Base-by-base conservation (phyloP, 768 basidiomycete genomes). In the Phylloporus arenicola region DNA sequence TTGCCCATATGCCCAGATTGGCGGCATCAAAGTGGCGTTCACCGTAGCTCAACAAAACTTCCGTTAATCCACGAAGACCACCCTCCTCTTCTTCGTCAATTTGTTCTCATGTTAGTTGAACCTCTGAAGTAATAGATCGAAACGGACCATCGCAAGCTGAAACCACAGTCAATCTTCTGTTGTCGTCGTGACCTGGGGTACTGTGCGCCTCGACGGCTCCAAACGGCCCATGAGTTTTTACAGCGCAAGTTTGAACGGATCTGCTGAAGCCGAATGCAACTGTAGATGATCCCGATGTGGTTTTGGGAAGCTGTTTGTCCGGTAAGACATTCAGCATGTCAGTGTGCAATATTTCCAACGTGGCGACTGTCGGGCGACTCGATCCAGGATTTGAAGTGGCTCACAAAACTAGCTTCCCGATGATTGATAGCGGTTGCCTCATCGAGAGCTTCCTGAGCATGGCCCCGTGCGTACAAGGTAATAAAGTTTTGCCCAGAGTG, bases 101-200 rank as follows among this genome's bases (percentile, higher is more conserved):
- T 84, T 87, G 33, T 13, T 51, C 27, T 25, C 17, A 29, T 5
- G 9, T 62, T 38, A 47, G 54, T 45, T 50, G 5, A 43, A 30
- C 14, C 1, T n/a, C 16, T 60, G 19, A 10, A 43, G 14, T 44
- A 41, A 31, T 25, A 16, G 0, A 16, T 6, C 22, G 38, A 31
- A 24, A 48, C 33, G 13, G 43, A 83, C 88, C 81, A 97, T 87
- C 1, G 85, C 78, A 13, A 98, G 77, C 70, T 99, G 94, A 74
- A 94, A 85, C 95, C 95, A 99, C 31, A 97, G 74, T 95, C 95
- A 99, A 68, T 99, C 96, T 65, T 97, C 96, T 2, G 91, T 93
- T 1, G 93, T 94, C 10, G 80, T 79, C 0, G 93, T 97, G 5
- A 97, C 92, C 35, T 84, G 81, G 6, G 83, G 79, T 2, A 94